Conservation (phyloP, 192 early-diverging fungal genomes). For the Linnemannia hyalina region DNA sequence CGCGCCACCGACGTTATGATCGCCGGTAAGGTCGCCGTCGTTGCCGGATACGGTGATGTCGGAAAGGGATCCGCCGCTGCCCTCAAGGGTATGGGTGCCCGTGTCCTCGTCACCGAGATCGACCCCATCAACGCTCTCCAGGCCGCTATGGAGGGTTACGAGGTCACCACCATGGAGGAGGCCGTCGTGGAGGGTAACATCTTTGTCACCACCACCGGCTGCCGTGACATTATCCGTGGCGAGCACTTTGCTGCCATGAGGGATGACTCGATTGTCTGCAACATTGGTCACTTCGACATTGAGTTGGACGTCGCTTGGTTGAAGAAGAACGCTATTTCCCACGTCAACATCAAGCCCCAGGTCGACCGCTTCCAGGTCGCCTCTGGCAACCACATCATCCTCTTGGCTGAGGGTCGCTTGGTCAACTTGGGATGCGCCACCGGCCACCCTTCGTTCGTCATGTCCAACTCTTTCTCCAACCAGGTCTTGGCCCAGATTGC, state of each 20-base stretch:
- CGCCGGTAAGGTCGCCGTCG: slow-evolving; percentile 98
- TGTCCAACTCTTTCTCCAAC: slow-evolving; percentile 99
- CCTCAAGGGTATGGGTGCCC: slow-evolving; percentile 97
- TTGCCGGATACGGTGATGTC: slow-evolving; percentile 99
- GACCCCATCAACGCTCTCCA: slow-evolving; percentile 99
- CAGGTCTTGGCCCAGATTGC: slow-evolving; percentile 99
- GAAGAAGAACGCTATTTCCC: slow-evolving; percentile 89
- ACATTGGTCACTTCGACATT: slow-evolving; percentile 99
- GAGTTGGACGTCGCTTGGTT: slow-evolving; percentile 99
- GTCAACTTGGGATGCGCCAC: slow-evolving; percentile 99
- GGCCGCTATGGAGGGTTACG: slow-evolving; percentile 99
- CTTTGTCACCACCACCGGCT: slow-evolving; percentile 99
- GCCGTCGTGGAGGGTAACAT: slow-evolving; percentile 93
- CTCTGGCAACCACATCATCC: slow-evolving; percentile 94
- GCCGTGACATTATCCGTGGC: slow-evolving; percentile 98
- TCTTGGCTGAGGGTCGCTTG: slow-evolving; percentile 98
- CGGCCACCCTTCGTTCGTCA: slow-evolving; percentile 99
- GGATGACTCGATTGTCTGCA: slow-evolving; percentile 99
- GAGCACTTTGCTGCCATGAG: slow-evolving; percentile 92
- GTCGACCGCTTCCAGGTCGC: slow-evolving; percentile 96
- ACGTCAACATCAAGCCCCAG: slow-evolving; percentile 98
- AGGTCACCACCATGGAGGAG: slow-evolving; percentile 99
- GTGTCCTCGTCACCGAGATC: slow-evolving; percentile 97
- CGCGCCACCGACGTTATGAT: slow-evolving; percentile 99
- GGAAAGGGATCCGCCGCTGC: slow-evolving; percentile 99